Conservation (phyloP, 768 basidiomycete species). For the Naganishia randhawae region DNA sequence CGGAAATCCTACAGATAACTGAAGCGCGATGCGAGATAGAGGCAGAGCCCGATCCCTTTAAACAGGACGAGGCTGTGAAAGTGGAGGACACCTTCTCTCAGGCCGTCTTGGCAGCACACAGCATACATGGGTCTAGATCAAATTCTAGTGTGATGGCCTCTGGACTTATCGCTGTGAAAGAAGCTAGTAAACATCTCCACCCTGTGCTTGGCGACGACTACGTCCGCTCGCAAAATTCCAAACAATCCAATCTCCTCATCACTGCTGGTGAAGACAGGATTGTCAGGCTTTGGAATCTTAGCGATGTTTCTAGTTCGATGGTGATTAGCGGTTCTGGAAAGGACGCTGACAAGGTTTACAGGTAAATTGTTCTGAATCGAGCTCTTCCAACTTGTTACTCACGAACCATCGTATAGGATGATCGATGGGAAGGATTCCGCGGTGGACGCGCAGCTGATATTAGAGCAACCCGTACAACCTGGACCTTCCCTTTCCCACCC, state of each 20-base stretch:
- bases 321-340: constrained; percentile 74
- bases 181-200: constrained; percentile 57
- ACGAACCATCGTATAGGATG: constrained; percentile 30
- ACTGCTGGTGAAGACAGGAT: constrained; percentile 87
- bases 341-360: constrained; percentile 71
- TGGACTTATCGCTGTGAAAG: constrained; percentile 29
- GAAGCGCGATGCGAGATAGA: not conserved
- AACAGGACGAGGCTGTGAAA: not conserved
- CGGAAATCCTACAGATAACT: not conserved
- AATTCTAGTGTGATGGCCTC: not conserved
- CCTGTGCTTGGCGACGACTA: constrained; percentile 50
- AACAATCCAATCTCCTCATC: constrained; percentile 60
- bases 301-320: constrained; percentile 65
- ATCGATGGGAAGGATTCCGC: constrained; percentile 14
- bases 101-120: constrained; percentile 10
- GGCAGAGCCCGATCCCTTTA: not conserved
- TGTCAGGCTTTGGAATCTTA: constrained; percentile 83
- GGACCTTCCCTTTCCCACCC: constrained; percentile 32
- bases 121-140: not conserved
- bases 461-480: constrained; percentile 50
- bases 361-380: constrained; percentile 53
- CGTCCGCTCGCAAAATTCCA: constrained; percentile 30
- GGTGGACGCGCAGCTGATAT: constrained; percentile 45
- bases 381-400: not conserved
- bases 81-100: not conserved